These are phyloP conservation scores for Microdochium trichocladiopsis DNA, from an alignment of 2,329 filamentous ascomycete genomes.

Conservation along the genomic window DNA sequence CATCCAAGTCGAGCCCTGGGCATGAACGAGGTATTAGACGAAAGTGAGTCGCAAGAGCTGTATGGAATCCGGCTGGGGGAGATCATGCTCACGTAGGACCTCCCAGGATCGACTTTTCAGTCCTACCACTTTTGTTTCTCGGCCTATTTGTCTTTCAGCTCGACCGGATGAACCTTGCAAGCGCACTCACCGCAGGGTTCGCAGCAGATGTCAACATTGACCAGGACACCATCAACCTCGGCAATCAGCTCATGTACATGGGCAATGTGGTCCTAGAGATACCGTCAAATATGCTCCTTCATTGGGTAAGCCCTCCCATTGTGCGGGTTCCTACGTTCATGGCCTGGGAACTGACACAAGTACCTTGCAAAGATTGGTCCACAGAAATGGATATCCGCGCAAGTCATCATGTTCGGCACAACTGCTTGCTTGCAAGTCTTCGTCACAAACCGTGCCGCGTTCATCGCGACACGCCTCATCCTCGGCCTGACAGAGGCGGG, in stretches of 20 bases:
- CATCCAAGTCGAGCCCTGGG: too few species aligned
- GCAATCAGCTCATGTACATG: conserved; percentile 46
- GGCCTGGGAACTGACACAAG: not conserved
- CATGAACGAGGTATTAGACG: too few species aligned
- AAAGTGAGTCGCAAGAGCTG: too few species aligned
- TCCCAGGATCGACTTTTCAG: conserved; percentile 34
- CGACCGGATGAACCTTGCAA: conserved; percentile 46
- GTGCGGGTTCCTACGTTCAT: not conserved
- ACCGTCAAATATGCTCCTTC: conserved; percentile 39
- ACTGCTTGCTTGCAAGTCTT: conserved; percentile 37
- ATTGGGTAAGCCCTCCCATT: not conserved
- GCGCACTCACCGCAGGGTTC: conserved; percentile 40
- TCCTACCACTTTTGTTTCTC: conserved; percentile 40
- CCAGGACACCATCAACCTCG: conserved; percentile 41
- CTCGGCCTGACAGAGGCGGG: conserved; percentile 40
- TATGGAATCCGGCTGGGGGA: too few species aligned
- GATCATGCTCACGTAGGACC: too few species aligned
- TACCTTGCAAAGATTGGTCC: conserved; percentile 31
- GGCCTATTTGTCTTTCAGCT: conserved; percentile 44
- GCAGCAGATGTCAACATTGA: conserved; percentile 31
- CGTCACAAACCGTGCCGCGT: conserved; percentile 29
- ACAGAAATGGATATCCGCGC: conserved; percentile 38
- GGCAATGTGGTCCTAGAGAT: conserved; percentile 43
- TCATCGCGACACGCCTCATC: conserved; percentile 31
- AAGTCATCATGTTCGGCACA: conserved; percentile 40